Evolutionary conservation across 129 eudicot species (phyloP), one percentile per base, ranked within the genome.

Genomic region (Flaveria trinervia): DNA sequence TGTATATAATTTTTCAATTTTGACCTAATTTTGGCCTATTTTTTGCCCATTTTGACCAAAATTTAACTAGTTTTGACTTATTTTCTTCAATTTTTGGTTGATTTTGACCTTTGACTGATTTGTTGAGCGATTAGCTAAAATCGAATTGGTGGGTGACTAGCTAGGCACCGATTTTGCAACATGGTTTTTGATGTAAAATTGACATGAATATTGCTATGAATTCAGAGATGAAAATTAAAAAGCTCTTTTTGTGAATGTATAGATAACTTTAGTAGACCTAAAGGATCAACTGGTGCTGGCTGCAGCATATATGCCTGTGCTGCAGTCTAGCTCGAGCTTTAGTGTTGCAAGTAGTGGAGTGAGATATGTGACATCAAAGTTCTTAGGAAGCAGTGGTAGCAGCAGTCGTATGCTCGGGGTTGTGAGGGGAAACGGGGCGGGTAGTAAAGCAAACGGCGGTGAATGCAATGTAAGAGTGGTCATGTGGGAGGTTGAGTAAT

Each of bases 391-490:
- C 68, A 86, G 89, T 14, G 90, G 90, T 0, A 92, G 89, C 75
- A 92, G 97, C 44, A 82, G 96, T 69, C 78, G 88, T 48, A 84
- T 89, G 77, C 95, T 91, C 83, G 89, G 96, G 73, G 84, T 92
- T 77, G 89, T 84, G 43, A 96, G 97, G 65, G 97, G 90, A n/a
- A 81, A 78, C 54, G 90, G 90, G 44, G 43, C 82, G 2, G 2
- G 77, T 50, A 73, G 77, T 69, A 87, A 84, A 73, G 74, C 81
- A 43, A 78, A 79, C 48, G 83, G 82, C 65, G 84, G 84, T 65
- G 30, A 28, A 28, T 28, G 76, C 78, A 14, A 71, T 28, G 82
- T 68, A 84, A 82, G 77, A 87, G 51, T 52, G 64, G 80, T 54
- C 79, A 76, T 11, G 71, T 48, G 44, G 82, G 82, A 45, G 79